Percentiles rank a stretch among this genome's conserved stretches.
These are phyloP conservation scores for Mycena venus DNA, from an alignment of 768 basidiomycete genomes.

Conservation along the genomic window DNA sequence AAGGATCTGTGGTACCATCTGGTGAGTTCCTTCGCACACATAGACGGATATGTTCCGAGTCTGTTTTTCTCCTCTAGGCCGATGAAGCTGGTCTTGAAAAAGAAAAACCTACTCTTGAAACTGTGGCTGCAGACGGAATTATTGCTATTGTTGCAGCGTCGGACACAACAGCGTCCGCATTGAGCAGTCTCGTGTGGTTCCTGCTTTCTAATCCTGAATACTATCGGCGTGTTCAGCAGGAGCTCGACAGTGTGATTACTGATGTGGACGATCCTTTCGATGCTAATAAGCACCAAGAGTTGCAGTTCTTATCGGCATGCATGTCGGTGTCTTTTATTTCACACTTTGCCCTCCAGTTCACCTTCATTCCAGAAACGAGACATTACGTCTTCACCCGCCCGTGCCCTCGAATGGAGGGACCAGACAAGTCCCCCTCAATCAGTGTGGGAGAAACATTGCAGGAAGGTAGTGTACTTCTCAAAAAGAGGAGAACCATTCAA, in stretches of 20 bases:
- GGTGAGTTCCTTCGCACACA: slow-evolving; percentile 36
- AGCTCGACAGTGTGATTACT: slow-evolving; percentile 44
- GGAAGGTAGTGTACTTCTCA: not conserved
- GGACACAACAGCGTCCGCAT: slow-evolving; percentile 54
- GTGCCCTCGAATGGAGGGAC: slow-evolving; percentile 55
- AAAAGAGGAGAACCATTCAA: not conserved
- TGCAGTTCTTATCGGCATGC: slow-evolving; percentile 51
- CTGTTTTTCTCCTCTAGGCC: slow-evolving; percentile 40
- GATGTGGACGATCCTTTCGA: slow-evolving; percentile 42
- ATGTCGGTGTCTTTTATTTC: slow-evolving; percentile 43
- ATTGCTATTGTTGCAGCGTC: slow-evolving; percentile 54
- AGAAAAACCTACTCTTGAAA: slow-evolving; percentile 45
- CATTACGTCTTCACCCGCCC: slow-evolving; percentile 62
- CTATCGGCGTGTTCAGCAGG: slow-evolving; percentile 48
- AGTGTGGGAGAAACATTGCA: not conserved
- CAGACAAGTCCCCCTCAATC: slow-evolving; percentile 37
- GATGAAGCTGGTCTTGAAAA: slow-evolving; percentile 55
- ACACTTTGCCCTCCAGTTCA: not conserved
- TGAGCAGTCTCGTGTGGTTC: slow-evolving; percentile 50
- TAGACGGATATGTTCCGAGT: not conserved
- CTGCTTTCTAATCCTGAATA: slow-evolving; percentile 47
- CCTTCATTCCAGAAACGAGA: slow-evolving; percentile 57
- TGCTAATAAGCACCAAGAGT: slow-evolving; percentile 39
- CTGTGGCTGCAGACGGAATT: slow-evolving; percentile 53
- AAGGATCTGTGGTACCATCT: slow-evolving; percentile 61